These are phyloP conservation scores for Leishmania tropica DNA, from an alignment of 208 protist species.

Conservation along the genomic window DNA sequence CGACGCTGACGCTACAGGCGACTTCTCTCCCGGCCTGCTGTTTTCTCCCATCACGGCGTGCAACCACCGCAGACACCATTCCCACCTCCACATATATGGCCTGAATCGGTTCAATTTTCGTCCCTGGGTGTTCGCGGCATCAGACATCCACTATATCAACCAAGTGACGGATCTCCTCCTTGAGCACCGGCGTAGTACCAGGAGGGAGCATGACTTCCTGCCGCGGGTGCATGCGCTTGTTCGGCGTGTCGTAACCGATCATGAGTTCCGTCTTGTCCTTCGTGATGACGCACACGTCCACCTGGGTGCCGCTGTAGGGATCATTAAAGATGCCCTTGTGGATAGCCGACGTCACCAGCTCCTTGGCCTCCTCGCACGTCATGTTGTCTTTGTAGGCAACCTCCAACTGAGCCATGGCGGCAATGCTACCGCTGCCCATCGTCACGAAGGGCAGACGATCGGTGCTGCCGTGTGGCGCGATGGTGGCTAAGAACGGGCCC, in stretches of 20 bases:
- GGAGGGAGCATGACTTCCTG: conserved; percentile 74
- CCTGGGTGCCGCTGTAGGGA: conserved; percentile 99
- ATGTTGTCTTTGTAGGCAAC: conserved; percentile 94
- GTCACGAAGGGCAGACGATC: conserved; percentile 98
- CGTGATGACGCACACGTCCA: conserved; percentile 99
- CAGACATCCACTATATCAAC: conserved; percentile 80
- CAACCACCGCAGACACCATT: neutral
- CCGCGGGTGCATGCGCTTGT: conserved; percentile 81
- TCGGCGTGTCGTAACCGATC: conserved; percentile 87
- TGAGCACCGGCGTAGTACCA: conserved; percentile 77
- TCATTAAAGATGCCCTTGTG: conserved; percentile 99
- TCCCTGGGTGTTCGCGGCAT: neutral
- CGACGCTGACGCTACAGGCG: too few species aligned
- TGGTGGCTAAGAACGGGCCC: conserved; percentile 97
- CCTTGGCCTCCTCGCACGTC: conserved; percentile 97
- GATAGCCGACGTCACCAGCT: conserved; percentile 97
- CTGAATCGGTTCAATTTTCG: neutral
- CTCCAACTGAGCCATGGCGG: conserved; percentile 99
- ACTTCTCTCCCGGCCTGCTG: neutral
- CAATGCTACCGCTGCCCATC: conserved; percentile 99
- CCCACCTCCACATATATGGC: neutral
- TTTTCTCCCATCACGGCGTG: neutral
- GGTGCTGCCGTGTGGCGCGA: conserved; percentile 98
- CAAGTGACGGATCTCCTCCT: conserved; percentile 79
- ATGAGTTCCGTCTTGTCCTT: conserved; percentile 83